Conservation (phyloP, 371 early-diverging fungal species). For the Apophysomyces elegans region DNA sequence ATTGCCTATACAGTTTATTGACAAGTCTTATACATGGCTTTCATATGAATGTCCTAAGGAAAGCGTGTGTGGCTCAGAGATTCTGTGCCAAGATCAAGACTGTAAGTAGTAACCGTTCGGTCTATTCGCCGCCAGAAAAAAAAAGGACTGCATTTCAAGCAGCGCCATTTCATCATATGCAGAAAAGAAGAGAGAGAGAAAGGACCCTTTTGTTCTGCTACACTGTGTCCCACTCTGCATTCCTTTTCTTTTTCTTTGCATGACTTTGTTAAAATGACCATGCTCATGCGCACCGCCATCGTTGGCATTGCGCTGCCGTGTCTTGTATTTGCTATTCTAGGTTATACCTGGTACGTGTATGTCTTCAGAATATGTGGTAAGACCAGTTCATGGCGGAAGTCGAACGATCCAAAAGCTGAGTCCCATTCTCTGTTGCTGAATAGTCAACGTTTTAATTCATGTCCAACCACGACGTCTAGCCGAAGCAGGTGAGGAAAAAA, state of each 20-base stretch:
- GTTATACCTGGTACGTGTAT: constrained; percentile 58
- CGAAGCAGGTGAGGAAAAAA: constrained; percentile 33
- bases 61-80: too few relatives aligned
- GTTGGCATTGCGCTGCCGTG: constrained; percentile 34
- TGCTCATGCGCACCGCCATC: constrained; percentile 1
- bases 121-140: too few relatives aligned
- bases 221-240: too few relatives aligned
- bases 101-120: too few relatives aligned
- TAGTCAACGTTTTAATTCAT: constrained; percentile 8
- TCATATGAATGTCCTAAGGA: too few relatives aligned
- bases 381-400: not conserved
- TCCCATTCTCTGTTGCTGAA: not conserved
- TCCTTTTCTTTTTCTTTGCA: not conserved
- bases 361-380: constrained; percentile 60
- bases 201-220: too few relatives aligned
- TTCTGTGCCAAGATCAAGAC: too few relatives aligned
- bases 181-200: too few relatives aligned
- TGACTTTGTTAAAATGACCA: not conserved
- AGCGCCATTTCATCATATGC: too few relatives aligned
- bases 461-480: constrained; percentile 4
- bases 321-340: constrained; percentile 38
- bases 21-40: too few relatives aligned
- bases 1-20: too few relatives aligned
- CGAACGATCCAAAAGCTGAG: not conserved
- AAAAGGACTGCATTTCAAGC: too few relatives aligned